These are phyloP conservation scores for Phialophora macrospora DNA, from an alignment of 2,329 filamentous ascomycete genomes.

Conservation along the genomic window DNA sequence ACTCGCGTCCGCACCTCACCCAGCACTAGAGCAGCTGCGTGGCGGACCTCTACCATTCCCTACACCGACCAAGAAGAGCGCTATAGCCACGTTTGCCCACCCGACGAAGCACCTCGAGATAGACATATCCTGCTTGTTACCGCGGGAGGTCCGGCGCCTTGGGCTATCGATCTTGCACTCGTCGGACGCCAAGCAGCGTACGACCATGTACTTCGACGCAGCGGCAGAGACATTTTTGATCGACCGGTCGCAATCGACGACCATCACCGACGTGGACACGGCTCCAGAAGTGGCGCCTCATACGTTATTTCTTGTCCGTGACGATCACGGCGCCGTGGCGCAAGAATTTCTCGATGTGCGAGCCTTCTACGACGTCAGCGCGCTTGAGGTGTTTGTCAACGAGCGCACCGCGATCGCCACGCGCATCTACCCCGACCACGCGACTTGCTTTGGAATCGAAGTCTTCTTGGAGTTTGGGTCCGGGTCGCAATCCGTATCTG, in stretches of 20 bases:
- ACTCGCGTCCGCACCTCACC: conserved; percentile 35
- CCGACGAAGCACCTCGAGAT: not conserved
- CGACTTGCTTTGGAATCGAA: conserved; percentile 3
- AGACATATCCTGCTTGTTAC: not conserved
- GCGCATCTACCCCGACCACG: conserved; percentile 43
- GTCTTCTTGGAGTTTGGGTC: not conserved
- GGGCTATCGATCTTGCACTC: conserved; percentile 43
- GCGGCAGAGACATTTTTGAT: conserved; percentile 49
- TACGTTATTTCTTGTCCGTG: conserved; percentile 49
- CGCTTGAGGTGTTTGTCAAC: conserved; percentile 55
- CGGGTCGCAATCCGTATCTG: not conserved
- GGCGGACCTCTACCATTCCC: not conserved
- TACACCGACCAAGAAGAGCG: not conserved
- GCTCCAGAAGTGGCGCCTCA: conserved; percentile 48
- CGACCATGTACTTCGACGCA: conserved; percentile 49
- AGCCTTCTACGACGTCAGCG: conserved; percentile 50
- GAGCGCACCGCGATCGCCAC: conserved; percentile 51
- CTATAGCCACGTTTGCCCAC: not conserved
- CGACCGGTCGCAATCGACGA: conserved; percentile 45
- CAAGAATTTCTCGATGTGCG: conserved; percentile 47
- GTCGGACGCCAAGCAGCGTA: conserved; percentile 42
- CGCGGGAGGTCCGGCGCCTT: not conserved
- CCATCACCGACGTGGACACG: conserved; percentile 44
- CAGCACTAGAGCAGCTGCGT: not conserved
- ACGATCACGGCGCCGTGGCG: conserved; percentile 30